These are phyloP conservation scores for Aspergillus aculeatinus DNA, from an alignment of 2,329 filamentous ascomycete species.

Conservation along the genomic window DNA sequence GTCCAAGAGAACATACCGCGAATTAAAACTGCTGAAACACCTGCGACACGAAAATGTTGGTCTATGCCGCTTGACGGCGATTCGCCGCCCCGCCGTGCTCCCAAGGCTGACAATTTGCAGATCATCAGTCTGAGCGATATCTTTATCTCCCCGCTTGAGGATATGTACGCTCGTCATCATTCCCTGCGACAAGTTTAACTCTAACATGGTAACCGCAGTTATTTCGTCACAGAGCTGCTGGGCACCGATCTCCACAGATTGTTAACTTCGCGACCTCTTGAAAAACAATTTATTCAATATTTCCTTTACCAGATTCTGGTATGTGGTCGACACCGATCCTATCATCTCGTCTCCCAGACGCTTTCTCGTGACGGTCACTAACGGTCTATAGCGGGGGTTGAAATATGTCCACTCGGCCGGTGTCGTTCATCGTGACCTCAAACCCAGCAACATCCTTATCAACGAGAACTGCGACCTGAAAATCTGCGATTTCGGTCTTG, in stretches of 20 bases:
- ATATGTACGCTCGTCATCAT: slow-evolving; percentile 68
- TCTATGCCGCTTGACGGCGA: slow-evolving; percentile 13
- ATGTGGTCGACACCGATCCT: slow-evolving; percentile 37
- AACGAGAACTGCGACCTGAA: slow-evolving; percentile 99
- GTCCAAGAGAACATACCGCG: slow-evolving; percentile 95
- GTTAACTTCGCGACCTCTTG: slow-evolving; percentile 88
- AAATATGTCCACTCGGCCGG: slow-evolving; percentile 99
- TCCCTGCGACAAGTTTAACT: not conserved
- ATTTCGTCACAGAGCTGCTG: slow-evolving; percentile 96
- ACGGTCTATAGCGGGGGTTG: slow-evolving; percentile 70
- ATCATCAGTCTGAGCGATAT: slow-evolving; percentile 99
- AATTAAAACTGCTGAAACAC: slow-evolving; percentile 96
- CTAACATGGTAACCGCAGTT: slow-evolving; percentile 54
- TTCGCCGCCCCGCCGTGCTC: not conserved
- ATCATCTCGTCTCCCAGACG: not conserved
- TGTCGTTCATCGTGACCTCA: slow-evolving; percentile 95
- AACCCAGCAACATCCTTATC: slow-evolving; percentile 98
- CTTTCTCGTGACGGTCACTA: slow-evolving; percentile 14
- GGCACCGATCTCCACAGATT: slow-evolving; percentile 95
- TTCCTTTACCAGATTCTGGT: slow-evolving; percentile 99
- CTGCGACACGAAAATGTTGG: slow-evolving; percentile 91
- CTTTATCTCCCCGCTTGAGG: slow-evolving; percentile 97
- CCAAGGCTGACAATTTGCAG: slow-evolving; percentile 46
- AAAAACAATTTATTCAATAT: slow-evolving; percentile 99
- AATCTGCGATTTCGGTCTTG: slow-evolving; percentile 98